These are phyloP conservation scores for Aspergillus cristatus DNA, from an alignment of 495 filamentous ascomycete genomes.

Conservation along the genomic window DNA sequence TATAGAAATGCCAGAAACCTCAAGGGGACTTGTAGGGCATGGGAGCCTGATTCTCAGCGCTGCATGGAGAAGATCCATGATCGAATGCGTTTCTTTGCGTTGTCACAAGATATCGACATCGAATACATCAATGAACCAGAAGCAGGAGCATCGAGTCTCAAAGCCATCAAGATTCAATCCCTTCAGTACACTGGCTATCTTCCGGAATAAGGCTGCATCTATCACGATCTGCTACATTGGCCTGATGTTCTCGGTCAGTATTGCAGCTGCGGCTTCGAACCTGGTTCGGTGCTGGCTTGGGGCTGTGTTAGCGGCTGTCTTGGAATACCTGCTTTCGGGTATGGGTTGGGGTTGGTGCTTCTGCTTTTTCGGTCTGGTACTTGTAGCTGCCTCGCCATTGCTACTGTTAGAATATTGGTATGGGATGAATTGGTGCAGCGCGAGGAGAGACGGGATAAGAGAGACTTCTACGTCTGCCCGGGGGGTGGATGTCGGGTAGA, in stretches of 20 bases:
- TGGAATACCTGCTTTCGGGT: constrained; percentile 48
- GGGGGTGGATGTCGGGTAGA: too few species aligned
- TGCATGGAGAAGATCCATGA: constrained; percentile 29
- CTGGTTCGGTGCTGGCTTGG: constrained; percentile 55
- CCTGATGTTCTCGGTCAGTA: constrained; percentile 46
- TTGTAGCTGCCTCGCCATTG: background rate
- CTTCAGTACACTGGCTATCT: too few species aligned
- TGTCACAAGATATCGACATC: constrained; percentile 9
- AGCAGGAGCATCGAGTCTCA: constrained; percentile 46
- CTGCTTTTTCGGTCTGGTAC: constrained; percentile 24
- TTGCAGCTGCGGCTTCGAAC: constrained; percentile 58
- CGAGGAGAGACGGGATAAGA: constrained; percentile 19
- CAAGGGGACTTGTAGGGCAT: constrained; percentile 62
- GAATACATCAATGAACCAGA: constrained; percentile 14
- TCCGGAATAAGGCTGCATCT: constrained; percentile 54
- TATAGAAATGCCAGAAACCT: constrained; percentile 57
- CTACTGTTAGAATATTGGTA: constrained; percentile 21
- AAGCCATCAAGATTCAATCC: constrained; percentile 59
- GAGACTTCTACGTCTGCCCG: too few species aligned
- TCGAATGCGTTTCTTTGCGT: constrained; percentile 28
- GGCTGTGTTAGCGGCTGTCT: constrained; percentile 48
- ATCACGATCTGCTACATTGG: constrained; percentile 48
- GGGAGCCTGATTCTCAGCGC: constrained; percentile 29
- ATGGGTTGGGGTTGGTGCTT: constrained; percentile 59
- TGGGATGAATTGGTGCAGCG: constrained; percentile 38